Evolutionary conservation across 106 monocot genomes (phyloP), one percentile per base, ranked within the genome.

Genomic region (Amphibolis antarctica): DNA sequence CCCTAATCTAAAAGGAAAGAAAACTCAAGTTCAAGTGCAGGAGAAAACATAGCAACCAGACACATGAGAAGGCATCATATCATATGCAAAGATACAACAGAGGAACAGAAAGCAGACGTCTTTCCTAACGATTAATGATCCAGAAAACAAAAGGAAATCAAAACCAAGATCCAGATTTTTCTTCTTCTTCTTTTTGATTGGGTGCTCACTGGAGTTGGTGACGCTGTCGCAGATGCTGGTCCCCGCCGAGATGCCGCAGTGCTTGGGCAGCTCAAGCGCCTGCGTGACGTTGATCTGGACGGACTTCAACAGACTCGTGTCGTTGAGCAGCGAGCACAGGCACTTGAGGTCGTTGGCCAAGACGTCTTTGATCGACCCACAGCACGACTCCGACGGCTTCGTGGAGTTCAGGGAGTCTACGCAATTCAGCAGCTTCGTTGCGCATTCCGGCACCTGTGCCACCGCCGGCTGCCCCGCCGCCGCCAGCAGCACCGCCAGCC

Each of bases 261-360:
- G 50, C 25, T 70, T 61, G 60, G 70, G 70, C 19, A 70, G 48
- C 70, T 49, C 70, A 22, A 70, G 70, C 61, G 70, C 70, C 51
- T 62, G 50, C 12, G 70, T 51, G 30, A 70, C 1, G 60, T 70
- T 70, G 59, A 58, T 49, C 17, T 49, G 11, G 20, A 70, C 22
- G 21, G 5, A 1, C 42, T 70, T 30, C 50, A 70, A 0, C 22
- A 61, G 0, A 6, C 31, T 11, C 36, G 14, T 28, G 49, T 61
- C 42, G 22, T 52, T 42, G 49, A 62, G 51, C 18, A 70, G 49
- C 5, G 42, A 10, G 70, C 70, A 70, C 13, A 70, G 70, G 62
- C 70, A 70, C 9, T 46, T 0, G 21, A 70, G 48, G 22, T 27
- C 65, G 9, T 31, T 42, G 56, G 65, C 20, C 23, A 56, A 10